Evolutionary conservation across 495 filamentous ascomycete species (phyloP).

Genomic region (Podospora sp.): DNA sequence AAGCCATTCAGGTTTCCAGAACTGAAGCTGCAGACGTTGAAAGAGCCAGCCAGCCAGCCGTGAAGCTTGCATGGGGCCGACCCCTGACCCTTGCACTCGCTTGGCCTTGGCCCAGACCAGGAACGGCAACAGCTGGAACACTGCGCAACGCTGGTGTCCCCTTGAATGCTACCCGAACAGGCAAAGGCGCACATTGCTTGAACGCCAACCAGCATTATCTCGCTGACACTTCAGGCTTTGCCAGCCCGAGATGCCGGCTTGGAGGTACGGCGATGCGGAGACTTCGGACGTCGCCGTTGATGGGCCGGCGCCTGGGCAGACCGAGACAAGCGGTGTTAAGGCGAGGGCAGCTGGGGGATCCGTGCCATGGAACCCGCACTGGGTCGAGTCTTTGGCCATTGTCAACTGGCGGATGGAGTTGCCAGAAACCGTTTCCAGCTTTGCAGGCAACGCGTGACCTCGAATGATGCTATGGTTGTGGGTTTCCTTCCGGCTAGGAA

Average conservation of each 20-base stretch:
- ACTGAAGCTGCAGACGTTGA: constrained; percentile 20
- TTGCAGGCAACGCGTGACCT: too few relatives aligned
- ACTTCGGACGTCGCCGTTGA: constrained; percentile 2
- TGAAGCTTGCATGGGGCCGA: not conserved
- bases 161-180: not conserved
- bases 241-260: not conserved
- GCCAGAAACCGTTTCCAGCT: too few relatives aligned
- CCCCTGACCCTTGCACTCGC: constrained; percentile 29
- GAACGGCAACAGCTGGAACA: constrained; percentile 16
- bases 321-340: not conserved
- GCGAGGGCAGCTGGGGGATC: not conserved
- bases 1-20: constrained; percentile 16
- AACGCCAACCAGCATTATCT: constrained; percentile 6
- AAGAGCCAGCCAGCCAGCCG: constrained; percentile 7
- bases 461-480: too few relatives aligned
- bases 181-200: constrained; percentile 14
- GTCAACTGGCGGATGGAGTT: too few relatives aligned
- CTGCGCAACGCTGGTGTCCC: not conserved
- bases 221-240: constrained; percentile 12
- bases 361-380: not conserved
- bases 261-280: not conserved
- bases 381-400: not conserved
- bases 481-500: too few relatives aligned
- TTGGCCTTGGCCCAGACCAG: constrained; percentile 19
- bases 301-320: not conserved